phyloP scores from a whole-genome alignment of 108 stramenopile genomes.

The Skeletonema marinoi region DNA sequence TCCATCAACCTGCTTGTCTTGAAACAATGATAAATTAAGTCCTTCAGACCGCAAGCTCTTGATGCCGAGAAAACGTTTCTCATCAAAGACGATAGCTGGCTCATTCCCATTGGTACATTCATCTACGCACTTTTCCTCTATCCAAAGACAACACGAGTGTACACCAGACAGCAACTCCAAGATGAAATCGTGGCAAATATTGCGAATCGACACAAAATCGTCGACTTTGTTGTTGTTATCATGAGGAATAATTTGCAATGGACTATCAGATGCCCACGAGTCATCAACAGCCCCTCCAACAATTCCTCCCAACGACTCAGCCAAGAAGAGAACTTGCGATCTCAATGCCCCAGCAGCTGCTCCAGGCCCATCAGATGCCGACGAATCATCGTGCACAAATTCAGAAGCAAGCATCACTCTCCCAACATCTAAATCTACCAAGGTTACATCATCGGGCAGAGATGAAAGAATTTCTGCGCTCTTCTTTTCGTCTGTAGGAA shows the following conservation, averaged over 20 bases:
- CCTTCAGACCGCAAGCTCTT: constrained; percentile 59
- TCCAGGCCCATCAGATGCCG: constrained; percentile 16
- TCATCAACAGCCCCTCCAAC: constrained; percentile 63
- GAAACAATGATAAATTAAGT: constrained; percentile 48
- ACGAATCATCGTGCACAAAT: constrained; percentile 52
- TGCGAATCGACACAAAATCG: constrained; percentile 26
- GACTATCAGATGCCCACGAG: constrained; percentile 76
- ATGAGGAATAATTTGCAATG: constrained; percentile 15
- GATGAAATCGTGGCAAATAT: constrained; percentile 51
- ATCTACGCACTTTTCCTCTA: constrained; percentile 57
- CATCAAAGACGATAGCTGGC: constrained; percentile 78
- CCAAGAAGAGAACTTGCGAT: constrained; percentile 73
- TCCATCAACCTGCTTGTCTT: background rate
- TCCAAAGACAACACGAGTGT: constrained; percentile 78
- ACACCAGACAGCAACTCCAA: constrained; percentile 65
- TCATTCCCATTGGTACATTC: constrained; percentile 35
- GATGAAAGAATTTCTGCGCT: constrained; percentile 63
- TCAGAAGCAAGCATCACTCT: constrained; percentile 80
- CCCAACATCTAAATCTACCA: constrained; percentile 91
- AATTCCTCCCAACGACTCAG: constrained; percentile 67
- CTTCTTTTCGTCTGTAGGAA: constrained; percentile 70
- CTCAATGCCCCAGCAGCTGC: constrained; percentile 57
- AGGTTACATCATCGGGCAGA: constrained; percentile 77
- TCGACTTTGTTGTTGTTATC: constrained; percentile 6
- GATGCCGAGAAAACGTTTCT: constrained; percentile 77